Evolutionary conservation across 371 early-diverging fungal genomes (phyloP).

Genomic region (Enteropsectra breve): DNA sequence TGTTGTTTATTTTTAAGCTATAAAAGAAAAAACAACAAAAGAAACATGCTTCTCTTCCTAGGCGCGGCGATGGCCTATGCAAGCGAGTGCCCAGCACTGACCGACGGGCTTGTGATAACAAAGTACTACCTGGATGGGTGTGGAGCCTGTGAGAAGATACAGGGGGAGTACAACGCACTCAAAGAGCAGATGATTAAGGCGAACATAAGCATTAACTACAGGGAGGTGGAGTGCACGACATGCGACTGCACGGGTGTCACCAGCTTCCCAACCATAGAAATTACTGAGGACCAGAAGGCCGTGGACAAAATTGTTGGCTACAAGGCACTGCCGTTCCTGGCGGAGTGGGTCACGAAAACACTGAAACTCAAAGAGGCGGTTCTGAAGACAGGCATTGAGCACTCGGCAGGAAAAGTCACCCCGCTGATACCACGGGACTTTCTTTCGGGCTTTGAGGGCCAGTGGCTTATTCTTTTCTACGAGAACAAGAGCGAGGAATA

Average conservation of each 20-base stretch:
- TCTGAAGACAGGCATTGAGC: constrained; percentile 29
- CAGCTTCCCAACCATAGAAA: constrained; percentile 54
- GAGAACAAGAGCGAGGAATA: constrained; percentile 34
- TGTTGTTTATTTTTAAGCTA: too few relatives aligned
- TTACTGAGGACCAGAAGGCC: constrained; percentile 47
- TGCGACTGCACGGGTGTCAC: constrained; percentile 53
- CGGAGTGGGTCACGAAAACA: constrained; percentile 35
- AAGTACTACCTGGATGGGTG: constrained; percentile 56
- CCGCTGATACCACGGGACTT: constrained; percentile 54
- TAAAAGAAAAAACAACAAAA: background rate
- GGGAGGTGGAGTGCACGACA: constrained; percentile 51
- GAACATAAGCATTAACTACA: constrained; percentile 31
- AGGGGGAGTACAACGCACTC: constrained; percentile 38
- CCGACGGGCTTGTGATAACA: constrained; percentile 26
- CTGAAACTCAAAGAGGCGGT: constrained; percentile 27
- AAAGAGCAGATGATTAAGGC: constrained; percentile 46
- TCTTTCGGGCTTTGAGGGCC: constrained; percentile 58
- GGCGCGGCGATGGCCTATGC: background rate
- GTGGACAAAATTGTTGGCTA: constrained; percentile 37
- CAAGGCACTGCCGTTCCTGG: constrained; percentile 29
- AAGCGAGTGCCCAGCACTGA: background rate
- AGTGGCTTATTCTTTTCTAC: constrained; percentile 60
- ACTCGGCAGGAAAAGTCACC: constrained; percentile 19
- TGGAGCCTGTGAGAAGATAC: constrained; percentile 50
- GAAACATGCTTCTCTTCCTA: background rate